phyloP scores from a whole-genome alignment of 495 filamentous ascomycete species.

The Xeromyces bisporus region DNA sequence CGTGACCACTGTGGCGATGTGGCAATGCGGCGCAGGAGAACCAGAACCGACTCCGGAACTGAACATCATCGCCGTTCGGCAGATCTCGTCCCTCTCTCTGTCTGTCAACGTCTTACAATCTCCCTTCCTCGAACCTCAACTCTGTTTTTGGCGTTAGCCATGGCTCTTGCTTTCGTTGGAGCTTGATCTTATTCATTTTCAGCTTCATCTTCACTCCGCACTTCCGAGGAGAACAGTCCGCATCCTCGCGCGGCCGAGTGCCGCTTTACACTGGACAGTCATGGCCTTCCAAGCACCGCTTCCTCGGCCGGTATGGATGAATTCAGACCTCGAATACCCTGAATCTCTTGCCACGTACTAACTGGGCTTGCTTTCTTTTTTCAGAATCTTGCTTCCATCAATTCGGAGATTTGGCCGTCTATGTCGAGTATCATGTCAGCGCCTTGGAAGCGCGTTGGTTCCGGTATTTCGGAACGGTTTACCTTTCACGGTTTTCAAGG shows the following conservation, averaged over 20 bases:
- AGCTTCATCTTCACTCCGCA: slow-evolving; percentile 1
- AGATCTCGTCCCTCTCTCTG: no score
- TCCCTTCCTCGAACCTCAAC: no score
- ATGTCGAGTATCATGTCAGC: slow-evolving; percentile 23
- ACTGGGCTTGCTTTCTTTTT: neutral
- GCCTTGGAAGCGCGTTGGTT: slow-evolving; percentile 19
- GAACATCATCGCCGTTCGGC: no score
- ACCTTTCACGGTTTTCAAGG: slow-evolving; percentile 6
- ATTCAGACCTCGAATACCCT: neutral
- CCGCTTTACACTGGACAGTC: slow-evolving; percentile 22
- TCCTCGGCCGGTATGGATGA: slow-evolving; percentile 20
- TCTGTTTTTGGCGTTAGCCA: no score
- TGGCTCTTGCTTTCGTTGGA: slow-evolving; percentile 1
- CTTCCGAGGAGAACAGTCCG: slow-evolving; percentile 9
- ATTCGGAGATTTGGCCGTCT: slow-evolving; percentile 28
- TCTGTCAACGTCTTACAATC: no score
- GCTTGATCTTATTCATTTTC: slow-evolving; percentile 3
- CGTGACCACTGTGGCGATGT: no score
- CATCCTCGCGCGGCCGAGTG: slow-evolving; percentile 22
- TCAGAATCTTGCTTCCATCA: slow-evolving; percentile 22
- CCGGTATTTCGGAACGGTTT: slow-evolving; percentile 7
- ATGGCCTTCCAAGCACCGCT: slow-evolving; percentile 34
- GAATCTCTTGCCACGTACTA: neutral
- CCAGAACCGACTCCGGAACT: no score
- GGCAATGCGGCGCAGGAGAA: no score